phyloP scores from a whole-genome alignment of 228 moss, liverwort and hornwort species.

The Sphagnum fallax region DNA sequence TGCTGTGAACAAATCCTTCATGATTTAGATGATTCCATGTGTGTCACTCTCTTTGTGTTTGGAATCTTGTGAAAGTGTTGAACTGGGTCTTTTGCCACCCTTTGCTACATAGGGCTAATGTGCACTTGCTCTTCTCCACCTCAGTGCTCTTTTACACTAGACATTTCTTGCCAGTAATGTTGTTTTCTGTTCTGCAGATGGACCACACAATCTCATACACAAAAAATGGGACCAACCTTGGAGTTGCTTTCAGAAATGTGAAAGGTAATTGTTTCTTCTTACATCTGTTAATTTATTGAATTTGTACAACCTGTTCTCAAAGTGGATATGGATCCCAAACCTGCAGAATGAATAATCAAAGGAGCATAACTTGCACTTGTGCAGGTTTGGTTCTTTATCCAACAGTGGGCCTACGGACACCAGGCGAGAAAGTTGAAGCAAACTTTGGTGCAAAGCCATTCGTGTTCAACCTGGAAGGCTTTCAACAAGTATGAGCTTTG shows the following conservation, averaged over 20 bases:
- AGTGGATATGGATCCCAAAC: background rate
- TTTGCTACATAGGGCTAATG: too few species aligned
- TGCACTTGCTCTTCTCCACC: too few species aligned
- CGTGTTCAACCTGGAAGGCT: conserved; percentile 18
- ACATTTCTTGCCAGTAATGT: background rate
- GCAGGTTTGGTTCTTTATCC: conserved; percentile 26
- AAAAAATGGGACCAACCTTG: conserved; percentile 25
- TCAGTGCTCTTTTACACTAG: too few species aligned
- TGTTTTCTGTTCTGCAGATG: conserved; percentile 17
- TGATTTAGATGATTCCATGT: background rate
- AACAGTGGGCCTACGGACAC: conserved; percentile 24
- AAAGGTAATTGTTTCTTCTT: conserved; percentile 13
- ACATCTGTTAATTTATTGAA: background rate
- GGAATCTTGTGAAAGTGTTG: background rate
- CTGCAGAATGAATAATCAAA: background rate
- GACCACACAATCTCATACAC: conserved; percentile 27
- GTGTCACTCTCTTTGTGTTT: background rate
- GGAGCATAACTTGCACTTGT: background rate
- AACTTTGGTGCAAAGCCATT: conserved; percentile 25
- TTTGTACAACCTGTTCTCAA: background rate
- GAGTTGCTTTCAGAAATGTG: conserved; percentile 31
- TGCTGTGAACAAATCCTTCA: background rate
- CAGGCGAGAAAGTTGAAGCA: conserved; percentile 34
- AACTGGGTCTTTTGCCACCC: background rate
- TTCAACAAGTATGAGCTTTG: conserved; percentile 13